A percentile compares a stretch with the other conserved stretches of the same genome.
phyloP scores from a whole-genome alignment of 345 rosid genomes.

The Eutrema yunnanense region DNA sequence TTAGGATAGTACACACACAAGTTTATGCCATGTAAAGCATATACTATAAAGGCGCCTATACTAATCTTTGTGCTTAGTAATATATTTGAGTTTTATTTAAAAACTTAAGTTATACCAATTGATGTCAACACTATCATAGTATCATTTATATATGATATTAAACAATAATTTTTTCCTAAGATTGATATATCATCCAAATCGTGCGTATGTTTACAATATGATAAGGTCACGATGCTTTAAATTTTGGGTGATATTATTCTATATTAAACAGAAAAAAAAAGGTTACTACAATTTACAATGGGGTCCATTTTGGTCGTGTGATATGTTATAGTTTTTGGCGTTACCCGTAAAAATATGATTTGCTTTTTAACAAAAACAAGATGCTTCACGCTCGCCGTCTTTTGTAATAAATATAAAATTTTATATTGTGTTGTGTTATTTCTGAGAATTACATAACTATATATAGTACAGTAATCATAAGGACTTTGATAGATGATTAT shows the following conservation, averaged over 20 bases:
- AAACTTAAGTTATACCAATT: conserved; percentile 1
- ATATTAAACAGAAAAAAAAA: not conserved
- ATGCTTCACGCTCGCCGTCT: conserved; percentile 24
- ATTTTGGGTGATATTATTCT: not conserved
- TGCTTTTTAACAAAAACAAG: not conserved
- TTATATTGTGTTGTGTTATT: too few relatives aligned
- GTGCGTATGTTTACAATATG: conserved; percentile 9
- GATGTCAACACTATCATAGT: conserved; percentile 16
- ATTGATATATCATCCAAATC: conserved; percentile 12
- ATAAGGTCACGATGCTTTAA: conserved; percentile 22
- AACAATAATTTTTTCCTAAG: not conserved
- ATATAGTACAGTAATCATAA: too few relatives aligned
- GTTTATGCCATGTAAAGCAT: not conserved
- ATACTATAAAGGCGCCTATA: conserved; percentile 18
- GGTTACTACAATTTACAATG: not conserved
- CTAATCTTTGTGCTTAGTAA: conserved; percentile 10
- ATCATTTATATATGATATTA: not conserved
- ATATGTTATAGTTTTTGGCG: not conserved
- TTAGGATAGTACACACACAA: not conserved
- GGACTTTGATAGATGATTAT: too few relatives aligned
- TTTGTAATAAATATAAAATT: not conserved
- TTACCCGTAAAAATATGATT: not conserved
- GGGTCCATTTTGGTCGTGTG: conserved; percentile 23
- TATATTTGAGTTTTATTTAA: not conserved
- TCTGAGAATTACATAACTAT: too few relatives aligned